Evolutionary conservation across 495 filamentous ascomycete genomes (phyloP).

Genomic region (Pyronema domesticum): DNA sequence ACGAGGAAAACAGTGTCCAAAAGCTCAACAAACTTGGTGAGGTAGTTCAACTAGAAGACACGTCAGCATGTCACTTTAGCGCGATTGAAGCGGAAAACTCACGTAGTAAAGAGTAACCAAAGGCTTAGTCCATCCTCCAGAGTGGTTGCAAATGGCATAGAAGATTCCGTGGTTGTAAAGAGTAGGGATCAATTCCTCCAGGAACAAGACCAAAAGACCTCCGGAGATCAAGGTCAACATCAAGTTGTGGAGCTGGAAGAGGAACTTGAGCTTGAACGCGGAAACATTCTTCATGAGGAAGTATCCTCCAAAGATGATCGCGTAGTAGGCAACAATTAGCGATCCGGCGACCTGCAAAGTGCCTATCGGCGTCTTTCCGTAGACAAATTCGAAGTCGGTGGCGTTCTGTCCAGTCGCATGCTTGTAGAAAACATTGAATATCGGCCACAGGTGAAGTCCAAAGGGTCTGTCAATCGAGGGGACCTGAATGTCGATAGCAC

Average conservation of each 20-base stretch:
- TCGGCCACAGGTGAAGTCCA: slow-evolving; percentile 79
- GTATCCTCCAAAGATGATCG: slow-evolving; percentile 56
- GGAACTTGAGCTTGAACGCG: slow-evolving; percentile 45
- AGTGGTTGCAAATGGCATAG: slow-evolving; percentile 48
- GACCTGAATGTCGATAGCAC: slow-evolving; percentile 39
- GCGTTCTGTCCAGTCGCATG: slow-evolving; percentile 51
- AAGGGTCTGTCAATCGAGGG: slow-evolving; percentile 85
- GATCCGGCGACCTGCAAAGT: slow-evolving; percentile 46
- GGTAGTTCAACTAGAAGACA: slow-evolving; percentile 51
- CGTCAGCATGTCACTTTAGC: slow-evolving; percentile 23
- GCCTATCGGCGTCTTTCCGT: slow-evolving; percentile 52
- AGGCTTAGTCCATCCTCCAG: slow-evolving; percentile 64
- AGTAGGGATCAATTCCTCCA: slow-evolving; percentile 55
- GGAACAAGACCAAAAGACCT: slow-evolving; percentile 47
- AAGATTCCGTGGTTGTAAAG: slow-evolving; percentile 51
- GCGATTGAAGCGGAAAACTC: slow-evolving; percentile 25
- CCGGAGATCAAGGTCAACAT: slow-evolving; percentile 54
- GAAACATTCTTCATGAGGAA: slow-evolving; percentile 53
- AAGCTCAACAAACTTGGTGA: slow-evolving; percentile 68
- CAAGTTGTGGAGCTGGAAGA: slow-evolving; percentile 71
- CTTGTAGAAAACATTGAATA: slow-evolving; percentile 74
- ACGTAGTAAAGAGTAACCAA: slow-evolving; percentile 68
- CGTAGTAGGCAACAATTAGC: slow-evolving; percentile 52
- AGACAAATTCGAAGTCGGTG: slow-evolving; percentile 49
- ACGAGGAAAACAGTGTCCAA: slow-evolving; percentile 68